These are phyloP conservation scores for Baorangia bicolor DNA, from an alignment of 768 basidiomycete species.

Conservation along the genomic window DNA sequence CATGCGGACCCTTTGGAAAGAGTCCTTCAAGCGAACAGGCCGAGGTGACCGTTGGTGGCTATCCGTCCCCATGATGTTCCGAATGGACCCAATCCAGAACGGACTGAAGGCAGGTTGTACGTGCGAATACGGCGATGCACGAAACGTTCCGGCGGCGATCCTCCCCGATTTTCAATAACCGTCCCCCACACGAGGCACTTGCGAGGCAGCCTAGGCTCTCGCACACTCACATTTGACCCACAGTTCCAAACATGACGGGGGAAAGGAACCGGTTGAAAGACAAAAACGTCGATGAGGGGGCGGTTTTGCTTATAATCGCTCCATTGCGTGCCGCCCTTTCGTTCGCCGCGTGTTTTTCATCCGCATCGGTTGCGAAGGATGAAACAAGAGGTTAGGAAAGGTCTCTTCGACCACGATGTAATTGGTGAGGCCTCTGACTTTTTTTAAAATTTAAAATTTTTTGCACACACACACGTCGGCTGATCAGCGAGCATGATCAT, in stretches of 20 bases:
- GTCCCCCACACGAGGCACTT: conserved; percentile 21
- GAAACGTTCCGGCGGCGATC: too few relatives aligned
- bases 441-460: too few relatives aligned
- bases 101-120: background rate
- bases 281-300: background rate
- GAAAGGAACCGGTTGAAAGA: background rate
- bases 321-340: background rate
- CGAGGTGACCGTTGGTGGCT: background rate
- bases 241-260: background rate
- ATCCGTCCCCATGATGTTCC: background rate
- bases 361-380: conserved; percentile 9
- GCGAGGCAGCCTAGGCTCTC: conserved; percentile 17
- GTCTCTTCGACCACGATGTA: conserved; percentile 7
- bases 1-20: background rate
- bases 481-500: conserved; percentile 12
- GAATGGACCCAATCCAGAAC: conserved; percentile 3
- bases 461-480: too few relatives aligned
- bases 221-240: background rate
- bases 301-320: too few relatives aligned
- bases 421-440: conserved; percentile 7
- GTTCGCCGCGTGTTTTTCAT: conserved; percentile 7
- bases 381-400: conserved; percentile 20
- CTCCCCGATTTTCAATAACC: background rate
- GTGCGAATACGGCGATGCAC: background rate
- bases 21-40: background rate